Conservation (phyloP, 1,284 basidiomycete genomes). For the Sphagnurus paluster region DNA sequence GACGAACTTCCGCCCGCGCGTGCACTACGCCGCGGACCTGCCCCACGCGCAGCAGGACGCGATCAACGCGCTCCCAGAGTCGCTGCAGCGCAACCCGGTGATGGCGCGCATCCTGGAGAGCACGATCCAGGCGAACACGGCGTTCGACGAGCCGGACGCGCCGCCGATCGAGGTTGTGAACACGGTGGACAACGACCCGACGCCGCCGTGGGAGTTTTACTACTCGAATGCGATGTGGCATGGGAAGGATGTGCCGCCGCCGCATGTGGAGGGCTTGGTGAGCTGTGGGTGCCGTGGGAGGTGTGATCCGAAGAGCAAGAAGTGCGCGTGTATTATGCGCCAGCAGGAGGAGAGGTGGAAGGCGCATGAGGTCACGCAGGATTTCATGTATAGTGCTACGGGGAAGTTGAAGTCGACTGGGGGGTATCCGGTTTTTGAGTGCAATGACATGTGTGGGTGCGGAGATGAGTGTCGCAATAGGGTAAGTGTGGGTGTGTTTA, state of each 20-base stretch:
- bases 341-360: constrained; percentile 48
- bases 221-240: constrained; percentile 80
- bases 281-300: constrained; percentile 75
- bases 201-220: constrained; percentile 75
- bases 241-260: constrained; percentile 62
- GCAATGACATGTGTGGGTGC: constrained; percentile 82
- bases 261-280: constrained; percentile 54
- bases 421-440: constrained; percentile 81
- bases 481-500: constrained; percentile 54
- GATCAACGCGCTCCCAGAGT: constrained; percentile 44
- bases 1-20: constrained; percentile 32
- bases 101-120: constrained; percentile 53
- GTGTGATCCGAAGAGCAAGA: constrained; percentile 69
- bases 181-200: constrained; percentile 60
- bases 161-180: constrained; percentile 69
- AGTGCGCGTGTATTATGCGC: constrained; percentile 65
- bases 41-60: constrained; percentile 52
- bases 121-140: constrained; percentile 55
- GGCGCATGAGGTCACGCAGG: constrained; percentile 32
- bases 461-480: constrained; percentile 80
- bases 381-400: constrained; percentile 67
- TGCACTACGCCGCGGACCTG: constrained; percentile 40
- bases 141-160: constrained; percentile 62
- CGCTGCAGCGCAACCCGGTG: constrained; percentile 32
- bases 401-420: constrained; percentile 47